Percentiles rank a stretch among this genome's conserved stretches.
Evolutionary conservation across 2,329 filamentous ascomycete genomes (phyloP).

Genomic region (Rugonectria rugulosa): DNA sequence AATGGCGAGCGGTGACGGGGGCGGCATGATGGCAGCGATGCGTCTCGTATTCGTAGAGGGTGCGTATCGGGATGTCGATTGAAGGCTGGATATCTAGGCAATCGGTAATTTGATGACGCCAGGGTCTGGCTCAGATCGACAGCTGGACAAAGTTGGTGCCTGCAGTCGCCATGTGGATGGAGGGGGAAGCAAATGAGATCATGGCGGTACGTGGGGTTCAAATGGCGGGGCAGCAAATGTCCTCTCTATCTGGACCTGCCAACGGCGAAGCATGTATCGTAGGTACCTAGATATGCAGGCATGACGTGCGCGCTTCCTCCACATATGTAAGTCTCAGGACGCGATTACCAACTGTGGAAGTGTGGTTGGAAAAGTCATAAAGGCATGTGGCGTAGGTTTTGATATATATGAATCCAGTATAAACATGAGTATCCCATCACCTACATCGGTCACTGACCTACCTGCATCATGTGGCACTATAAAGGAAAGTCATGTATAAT

Average conservation of each 20-base stretch:
- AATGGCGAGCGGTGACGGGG: constrained; percentile 79
- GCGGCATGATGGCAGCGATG: constrained; percentile 68
- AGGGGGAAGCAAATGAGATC: constrained; percentile 39
- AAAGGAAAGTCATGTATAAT: no score
- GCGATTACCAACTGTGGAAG: no score
- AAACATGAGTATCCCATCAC: no score
- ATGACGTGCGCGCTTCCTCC: no score
- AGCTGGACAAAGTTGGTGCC: constrained; percentile 29
- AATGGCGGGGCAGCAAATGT: constrained; percentile 35
- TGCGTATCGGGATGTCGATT: neutral
- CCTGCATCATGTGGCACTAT: neutral
- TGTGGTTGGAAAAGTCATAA: no score
- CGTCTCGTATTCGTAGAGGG: neutral
- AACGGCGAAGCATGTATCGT: no score
- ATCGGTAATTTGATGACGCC: neutral
- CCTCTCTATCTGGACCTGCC: constrained; percentile 7
- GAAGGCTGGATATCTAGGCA: neutral
- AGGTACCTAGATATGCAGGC: no score
- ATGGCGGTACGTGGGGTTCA: constrained; percentile 36
- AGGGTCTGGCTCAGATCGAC: neutral
- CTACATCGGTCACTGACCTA: no score
- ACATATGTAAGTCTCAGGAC: no score
- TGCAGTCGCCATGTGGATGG: constrained; percentile 25
- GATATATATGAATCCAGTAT: no score
- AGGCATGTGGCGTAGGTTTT: no score